Evolutionary conservation across 2,329 filamentous ascomycete species (phyloP), one percentile per base, ranked within the genome.

Genomic region (Verticillium tricorpus): DNA sequence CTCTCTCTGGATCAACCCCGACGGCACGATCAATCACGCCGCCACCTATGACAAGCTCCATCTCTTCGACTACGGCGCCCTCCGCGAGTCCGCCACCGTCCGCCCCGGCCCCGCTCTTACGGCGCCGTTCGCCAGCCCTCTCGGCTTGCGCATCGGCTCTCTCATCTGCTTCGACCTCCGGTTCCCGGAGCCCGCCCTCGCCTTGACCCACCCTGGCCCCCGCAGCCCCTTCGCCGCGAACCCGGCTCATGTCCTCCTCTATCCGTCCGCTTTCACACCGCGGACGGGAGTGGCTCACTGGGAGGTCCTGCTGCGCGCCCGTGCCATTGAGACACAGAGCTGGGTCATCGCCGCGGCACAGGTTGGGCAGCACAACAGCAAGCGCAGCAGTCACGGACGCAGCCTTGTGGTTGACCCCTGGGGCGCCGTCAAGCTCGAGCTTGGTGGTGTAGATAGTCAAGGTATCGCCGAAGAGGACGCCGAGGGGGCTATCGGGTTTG

Each of bases 91-190:
- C 59, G 73, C 74, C 31, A 89, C 82, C 56, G 91, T 93, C 0
- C 88, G 93, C 69, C 83, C 85, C 5, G 92, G 92, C 0, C 74
- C 75, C 32, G 67, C 76, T 2, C 85, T 96, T 50, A 78, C 86
- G 1, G 73, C 85, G 3, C 93, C 93, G 0, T 92, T 95, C 69
- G 77, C 85, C n/a, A 91, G 89, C 0, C 77, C 85, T 0, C 72
- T 96, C 12, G 93, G 93, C 15, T 52, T 52, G 45, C 86, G 85
- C 39, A 82, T 97, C 22, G 94, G 92, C 22, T 81, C 89, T 64
- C 82, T 90, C 60, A 96, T 97, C 64, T 97, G 94, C 77, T 97
- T 97, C 74, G 94, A 97, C 77, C 76, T 97, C 65, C 86, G 93
- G 1, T 96, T 95, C 71, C 86, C 92, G 0, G 92, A 96, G 71